These are phyloP conservation scores for Thermoascus crustaceus DNA, from an alignment of 2,329 filamentous ascomycete species.

Conservation along the genomic window DNA sequence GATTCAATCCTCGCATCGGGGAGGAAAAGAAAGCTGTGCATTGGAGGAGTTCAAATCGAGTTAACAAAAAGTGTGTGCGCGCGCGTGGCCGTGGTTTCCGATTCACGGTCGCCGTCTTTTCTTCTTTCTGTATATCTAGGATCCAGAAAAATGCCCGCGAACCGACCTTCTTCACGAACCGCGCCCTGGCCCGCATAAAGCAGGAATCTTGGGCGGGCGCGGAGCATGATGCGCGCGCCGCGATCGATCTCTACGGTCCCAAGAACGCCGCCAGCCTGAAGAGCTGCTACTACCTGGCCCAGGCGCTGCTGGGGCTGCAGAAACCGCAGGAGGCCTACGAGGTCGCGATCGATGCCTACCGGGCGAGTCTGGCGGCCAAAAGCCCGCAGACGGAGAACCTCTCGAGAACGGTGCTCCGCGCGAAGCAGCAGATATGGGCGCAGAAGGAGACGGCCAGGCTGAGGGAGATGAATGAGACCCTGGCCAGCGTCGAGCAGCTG, in stretches of 20 bases:
- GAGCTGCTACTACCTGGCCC: slow-evolving; percentile 72
- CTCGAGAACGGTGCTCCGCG: slow-evolving; percentile 64
- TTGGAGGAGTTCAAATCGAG: no score
- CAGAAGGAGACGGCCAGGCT: slow-evolving; percentile 50
- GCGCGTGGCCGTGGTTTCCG: no score
- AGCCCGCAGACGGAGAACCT: slow-evolving; percentile 63
- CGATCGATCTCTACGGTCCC: slow-evolving; percentile 55
- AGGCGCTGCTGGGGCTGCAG: slow-evolving; percentile 69
- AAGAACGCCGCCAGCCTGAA: slow-evolving; percentile 59
- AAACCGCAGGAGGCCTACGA: slow-evolving; percentile 65
- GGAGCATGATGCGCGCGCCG: slow-evolving; percentile 67
- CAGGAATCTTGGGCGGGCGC: slow-evolving; percentile 65
- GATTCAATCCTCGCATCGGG: no score
- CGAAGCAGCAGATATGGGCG: slow-evolving; percentile 84
- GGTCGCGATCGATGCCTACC: slow-evolving; percentile 64
- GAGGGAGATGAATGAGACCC: slow-evolving; percentile 37
- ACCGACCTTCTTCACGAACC: slow-evolving; percentile 77
- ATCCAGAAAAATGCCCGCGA: slow-evolving; percentile 73
- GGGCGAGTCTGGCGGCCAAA: slow-evolving; percentile 54
- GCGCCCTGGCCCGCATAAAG: slow-evolving; percentile 72
- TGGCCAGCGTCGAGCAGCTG: slow-evolving; percentile 32
- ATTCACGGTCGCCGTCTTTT: no score
- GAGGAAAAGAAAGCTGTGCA: no score
- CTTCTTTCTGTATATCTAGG: no score
- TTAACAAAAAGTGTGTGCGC: no score